These are phyloP conservation scores for Tylopilus plumbeoviolaceoides DNA, from an alignment of 768 basidiomycete species.

Conservation along the genomic window DNA sequence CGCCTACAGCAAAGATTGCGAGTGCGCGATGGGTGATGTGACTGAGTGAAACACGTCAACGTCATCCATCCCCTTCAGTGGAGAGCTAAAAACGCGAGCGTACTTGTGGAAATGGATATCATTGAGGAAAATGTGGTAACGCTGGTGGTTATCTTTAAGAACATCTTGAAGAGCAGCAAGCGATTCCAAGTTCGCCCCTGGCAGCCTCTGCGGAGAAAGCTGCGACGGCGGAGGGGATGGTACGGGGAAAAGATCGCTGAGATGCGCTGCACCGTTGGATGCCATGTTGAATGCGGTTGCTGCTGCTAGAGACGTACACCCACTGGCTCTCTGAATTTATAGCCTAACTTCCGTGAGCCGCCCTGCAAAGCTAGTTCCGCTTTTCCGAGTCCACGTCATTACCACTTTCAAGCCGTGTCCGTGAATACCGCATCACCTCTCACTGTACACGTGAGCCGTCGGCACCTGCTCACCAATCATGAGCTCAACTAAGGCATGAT, in stretches of 20 bases:
- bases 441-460: background rate
- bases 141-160: slow-evolving; percentile 47
- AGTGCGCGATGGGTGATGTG: slow-evolving; percentile 30
- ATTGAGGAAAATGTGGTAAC: slow-evolving; percentile 49
- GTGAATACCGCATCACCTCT: background rate
- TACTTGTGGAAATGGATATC: slow-evolving; percentile 49
- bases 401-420: background rate
- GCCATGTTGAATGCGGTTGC: slow-evolving; percentile 9
- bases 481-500: background rate
- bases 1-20: slow-evolving; percentile 27
- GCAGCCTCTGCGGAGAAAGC: slow-evolving; percentile 25
- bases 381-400: background rate
- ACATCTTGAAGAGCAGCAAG: slow-evolving; percentile 25
- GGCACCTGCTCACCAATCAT: slow-evolving; percentile 8
- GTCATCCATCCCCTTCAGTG: background rate
- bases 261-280: background rate
- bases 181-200: slow-evolving; percentile 23
- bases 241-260: slow-evolving; percentile 22
- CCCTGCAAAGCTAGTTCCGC: background rate
- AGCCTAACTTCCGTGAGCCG: background rate
- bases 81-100: slow-evolving; percentile 7
- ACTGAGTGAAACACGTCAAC: slow-evolving; percentile 5
- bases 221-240: slow-evolving; percentile 25
- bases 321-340: background rate
- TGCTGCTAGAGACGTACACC: background rate